Evolutionary conservation across 352 stramenopile genomes (phyloP).

Genomic region (Phytophthora brassicae): DNA sequence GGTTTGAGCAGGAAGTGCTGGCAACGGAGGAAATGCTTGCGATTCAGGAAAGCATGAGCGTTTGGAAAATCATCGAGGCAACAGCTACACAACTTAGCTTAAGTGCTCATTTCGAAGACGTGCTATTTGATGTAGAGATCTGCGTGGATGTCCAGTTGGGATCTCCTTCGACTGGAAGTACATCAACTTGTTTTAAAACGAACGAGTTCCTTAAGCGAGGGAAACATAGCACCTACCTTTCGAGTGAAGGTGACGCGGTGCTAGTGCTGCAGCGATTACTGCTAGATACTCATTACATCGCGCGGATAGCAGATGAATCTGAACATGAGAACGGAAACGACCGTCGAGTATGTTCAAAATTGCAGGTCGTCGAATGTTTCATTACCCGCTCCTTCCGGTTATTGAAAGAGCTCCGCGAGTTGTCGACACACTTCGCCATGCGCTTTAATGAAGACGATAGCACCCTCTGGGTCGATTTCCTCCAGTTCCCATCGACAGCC

Average conservation of each 20-base stretch:
- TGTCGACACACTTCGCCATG: conserved; percentile 59
- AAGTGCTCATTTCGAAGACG: conserved; percentile 49
- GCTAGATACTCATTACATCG: conserved; percentile 43
- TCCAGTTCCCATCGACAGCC: conserved; percentile 49
- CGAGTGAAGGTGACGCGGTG: conserved; percentile 46
- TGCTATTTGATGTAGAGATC: conserved; percentile 48
- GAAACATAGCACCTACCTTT: conserved; percentile 39
- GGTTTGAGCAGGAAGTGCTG: conserved; percentile 45
- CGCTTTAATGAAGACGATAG: conserved; percentile 44
- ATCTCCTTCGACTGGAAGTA: conserved; percentile 6
- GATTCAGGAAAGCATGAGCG: conserved; percentile 52
- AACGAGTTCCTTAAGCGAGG: conserved; percentile 37
- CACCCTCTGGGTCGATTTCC: conserved; percentile 65
- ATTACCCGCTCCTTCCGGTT: conserved; percentile 57
- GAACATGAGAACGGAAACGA: conserved; percentile 25
- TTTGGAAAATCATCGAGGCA: conserved; percentile 53
- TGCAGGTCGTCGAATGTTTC: conserved; percentile 54
- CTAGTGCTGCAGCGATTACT: conserved; percentile 51
- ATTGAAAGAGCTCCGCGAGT: conserved; percentile 53
- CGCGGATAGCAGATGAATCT: conserved; percentile 31
- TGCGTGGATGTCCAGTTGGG: conserved; percentile 38
- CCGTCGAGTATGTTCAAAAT: conserved; percentile 34
- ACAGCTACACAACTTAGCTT: conserved; percentile 49
- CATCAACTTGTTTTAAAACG: conserved; percentile 31
- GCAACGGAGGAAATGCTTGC: conserved; percentile 50